A percentile compares a stretch with the other conserved stretches of the same genome.
phyloP scores from a whole-genome alignment of 495 filamentous ascomycete genomes.

The Aspergillus kassunensis region DNA sequence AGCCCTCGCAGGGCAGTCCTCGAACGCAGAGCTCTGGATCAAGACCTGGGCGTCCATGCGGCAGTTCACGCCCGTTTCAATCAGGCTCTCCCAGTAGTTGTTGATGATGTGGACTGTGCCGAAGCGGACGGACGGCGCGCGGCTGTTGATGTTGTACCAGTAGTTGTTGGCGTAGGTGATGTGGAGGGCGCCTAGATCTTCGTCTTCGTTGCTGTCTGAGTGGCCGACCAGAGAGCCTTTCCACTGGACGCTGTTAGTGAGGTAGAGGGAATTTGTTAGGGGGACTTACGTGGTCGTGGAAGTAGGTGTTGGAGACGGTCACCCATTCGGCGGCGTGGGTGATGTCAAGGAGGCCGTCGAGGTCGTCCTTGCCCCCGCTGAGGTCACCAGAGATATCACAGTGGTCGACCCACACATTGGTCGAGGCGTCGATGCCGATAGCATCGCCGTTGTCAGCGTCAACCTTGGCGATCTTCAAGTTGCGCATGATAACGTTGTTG shows the following conservation, averaged over 20 bases:
- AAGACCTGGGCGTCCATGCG: slow-evolving; percentile 11
- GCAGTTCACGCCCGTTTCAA: slow-evolving; percentile 5
- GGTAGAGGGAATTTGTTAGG: neutral
- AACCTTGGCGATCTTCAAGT: slow-evolving; percentile 11
- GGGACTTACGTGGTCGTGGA: slow-evolving; percentile 10
- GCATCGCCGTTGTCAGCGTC: slow-evolving; percentile 11
- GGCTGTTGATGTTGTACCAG: slow-evolving; percentile 10
- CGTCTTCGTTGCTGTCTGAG: slow-evolving; percentile 12
- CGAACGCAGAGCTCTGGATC: slow-evolving; percentile 8
- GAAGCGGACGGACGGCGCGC: slow-evolving; percentile 6
- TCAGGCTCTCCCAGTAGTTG: slow-evolving; percentile 12
- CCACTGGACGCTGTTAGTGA: neutral
- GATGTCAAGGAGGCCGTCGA: slow-evolving; percentile 9
- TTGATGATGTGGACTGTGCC: slow-evolving; percentile 8
- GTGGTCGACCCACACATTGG: slow-evolving; percentile 12
- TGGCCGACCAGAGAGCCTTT: slow-evolving; percentile 9
- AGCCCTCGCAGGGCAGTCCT: slow-evolving; percentile 6
- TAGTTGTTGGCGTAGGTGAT: slow-evolving; percentile 11
- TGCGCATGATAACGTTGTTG: slow-evolving; percentile 10
- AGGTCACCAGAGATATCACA: slow-evolving; percentile 11
- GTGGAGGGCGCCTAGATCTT: slow-evolving; percentile 4
- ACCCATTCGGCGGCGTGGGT: slow-evolving; percentile 6
- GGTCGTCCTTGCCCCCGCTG: slow-evolving; percentile 8
- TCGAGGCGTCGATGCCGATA: slow-evolving; percentile 7
- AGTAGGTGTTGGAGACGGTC: slow-evolving; percentile 11